These are phyloP conservation scores for Ustilago shanxiensis DNA, from an alignment of 1,284 basidiomycete species.

Conservation along the genomic window DNA sequence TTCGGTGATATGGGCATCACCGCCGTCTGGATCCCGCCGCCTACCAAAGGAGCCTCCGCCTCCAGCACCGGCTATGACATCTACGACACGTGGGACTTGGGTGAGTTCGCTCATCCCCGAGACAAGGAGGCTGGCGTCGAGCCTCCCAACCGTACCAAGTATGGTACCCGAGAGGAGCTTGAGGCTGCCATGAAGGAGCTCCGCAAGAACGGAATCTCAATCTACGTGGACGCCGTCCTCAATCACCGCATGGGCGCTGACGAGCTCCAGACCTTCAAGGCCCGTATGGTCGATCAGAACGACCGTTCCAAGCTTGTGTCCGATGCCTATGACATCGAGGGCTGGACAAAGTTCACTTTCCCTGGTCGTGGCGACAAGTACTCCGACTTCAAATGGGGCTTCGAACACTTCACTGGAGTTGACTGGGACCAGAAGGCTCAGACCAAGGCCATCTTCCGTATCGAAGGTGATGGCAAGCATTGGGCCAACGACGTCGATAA, in stretches of 20 bases:
- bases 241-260: slow-evolving; percentile 81
- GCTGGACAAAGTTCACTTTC: slow-evolving; percentile 79
- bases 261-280: slow-evolving; percentile 78
- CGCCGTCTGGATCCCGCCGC: slow-evolving; percentile 76
- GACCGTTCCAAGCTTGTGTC: slow-evolving; percentile 45
- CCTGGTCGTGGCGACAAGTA: slow-evolving; percentile 80
- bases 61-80: slow-evolving; percentile 72
- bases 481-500: slow-evolving; percentile 71
- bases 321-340: slow-evolving; percentile 57
- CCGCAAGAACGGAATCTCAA: slow-evolving; percentile 70
- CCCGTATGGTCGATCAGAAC: slow-evolving; percentile 48
- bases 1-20: slow-evolving; percentile 85
- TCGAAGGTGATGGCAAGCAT: slow-evolving; percentile 73
- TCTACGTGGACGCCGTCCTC: slow-evolving; percentile 73
- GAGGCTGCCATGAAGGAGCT: slow-evolving; percentile 76
- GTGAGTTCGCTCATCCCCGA: slow-evolving; percentile 82
- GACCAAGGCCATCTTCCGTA: slow-evolving; percentile 76
- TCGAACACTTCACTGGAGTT: slow-evolving; percentile 75
- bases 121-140: slow-evolving; percentile 75
- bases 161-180: slow-evolving; percentile 89
- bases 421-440: slow-evolving; percentile 84
- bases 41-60: slow-evolving; percentile 70
- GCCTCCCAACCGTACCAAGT: slow-evolving; percentile 78
- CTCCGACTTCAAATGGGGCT: slow-evolving; percentile 73
- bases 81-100: slow-evolving; percentile 74